Conservation (phyloP, 2,329 filamentous ascomycete species). For the Leptographium radiaticola region DNA sequence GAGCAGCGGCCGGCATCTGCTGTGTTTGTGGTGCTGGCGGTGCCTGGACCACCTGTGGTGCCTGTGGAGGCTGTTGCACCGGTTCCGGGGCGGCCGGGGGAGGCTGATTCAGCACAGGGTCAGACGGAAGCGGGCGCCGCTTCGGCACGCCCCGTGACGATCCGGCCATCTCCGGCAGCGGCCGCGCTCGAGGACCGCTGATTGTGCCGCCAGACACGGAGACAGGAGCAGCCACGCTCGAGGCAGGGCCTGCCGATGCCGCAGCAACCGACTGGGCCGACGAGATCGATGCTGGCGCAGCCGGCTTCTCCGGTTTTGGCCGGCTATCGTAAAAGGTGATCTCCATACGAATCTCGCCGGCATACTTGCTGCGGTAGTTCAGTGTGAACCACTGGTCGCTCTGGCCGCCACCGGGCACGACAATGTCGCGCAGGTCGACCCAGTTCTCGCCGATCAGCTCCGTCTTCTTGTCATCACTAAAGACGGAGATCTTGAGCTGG, state of each 20-base stretch:
- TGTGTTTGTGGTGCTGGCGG: background rate
- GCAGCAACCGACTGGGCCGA: background rate
- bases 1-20: background rate
- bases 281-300: background rate
- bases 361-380: slow-evolving; percentile 84
- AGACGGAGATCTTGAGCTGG: slow-evolving; percentile 87
- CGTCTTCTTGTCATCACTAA: slow-evolving; percentile 97
- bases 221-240: slow-evolving; percentile 20
- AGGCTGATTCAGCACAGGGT: slow-evolving; percentile 51
- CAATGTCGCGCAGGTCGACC: slow-evolving; percentile 69
- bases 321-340: slow-evolving; percentile 91
- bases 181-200: background rate
- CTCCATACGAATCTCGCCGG: slow-evolving; percentile 87
- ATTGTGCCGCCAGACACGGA: slow-evolving; percentile 3
- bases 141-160: slow-evolving; percentile 46
- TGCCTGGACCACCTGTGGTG: background rate
- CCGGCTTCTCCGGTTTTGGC: slow-evolving; percentile 60
- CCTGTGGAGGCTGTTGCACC: slow-evolving; percentile 24
- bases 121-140: slow-evolving; percentile 69
- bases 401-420: slow-evolving; percentile 81
- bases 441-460: slow-evolving; percentile 92
- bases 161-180: slow-evolving; percentile 25
- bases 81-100: slow-evolving; percentile 28
- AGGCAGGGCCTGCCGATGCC: slow-evolving; percentile 34
- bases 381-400: slow-evolving; percentile 85